Percentiles rank a stretch among this genome's conserved stretches.
Evolutionary conservation across 1,284 basidiomycete genomes (phyloP).

Genomic region (Peniophora sp.): DNA sequence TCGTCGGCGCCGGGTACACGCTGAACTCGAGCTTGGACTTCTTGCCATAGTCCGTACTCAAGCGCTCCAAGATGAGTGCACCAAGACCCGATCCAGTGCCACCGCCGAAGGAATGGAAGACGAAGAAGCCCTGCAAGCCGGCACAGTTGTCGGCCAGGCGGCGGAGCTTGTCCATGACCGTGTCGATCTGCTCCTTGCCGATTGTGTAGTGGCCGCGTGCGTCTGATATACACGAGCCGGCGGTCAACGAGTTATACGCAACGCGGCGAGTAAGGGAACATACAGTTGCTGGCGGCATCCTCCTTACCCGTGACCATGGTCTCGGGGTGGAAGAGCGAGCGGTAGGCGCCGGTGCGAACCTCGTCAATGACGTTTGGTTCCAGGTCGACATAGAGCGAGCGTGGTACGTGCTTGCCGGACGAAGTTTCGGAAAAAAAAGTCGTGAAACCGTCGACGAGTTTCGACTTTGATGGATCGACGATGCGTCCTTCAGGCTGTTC

Average conservation of each 20-base stretch:
- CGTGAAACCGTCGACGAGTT: constrained; percentile 87
- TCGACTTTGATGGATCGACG: constrained; percentile 65
- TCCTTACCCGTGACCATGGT: constrained; percentile 98
- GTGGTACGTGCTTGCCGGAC: constrained; percentile 95
- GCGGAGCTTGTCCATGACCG: constrained; percentile 94
- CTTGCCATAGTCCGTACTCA: constrained; percentile 98
- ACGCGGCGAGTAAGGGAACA: constrained; percentile 20
- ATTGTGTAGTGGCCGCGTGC: constrained; percentile 98
- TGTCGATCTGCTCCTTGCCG: constrained; percentile 91
- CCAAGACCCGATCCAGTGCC: constrained; percentile 99
- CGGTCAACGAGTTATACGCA: not conserved
- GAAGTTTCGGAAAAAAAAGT: constrained; percentile 95
- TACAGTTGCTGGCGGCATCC: constrained; percentile 99
- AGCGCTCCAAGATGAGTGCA: constrained; percentile 92
- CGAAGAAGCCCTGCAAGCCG: constrained; percentile 99
- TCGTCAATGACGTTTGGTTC: constrained; percentile 98
- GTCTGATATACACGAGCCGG: constrained; percentile 57
- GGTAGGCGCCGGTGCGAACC: constrained; percentile 92
- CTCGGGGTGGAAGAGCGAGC: constrained; percentile 98
- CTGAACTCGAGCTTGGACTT: constrained; percentile 99
- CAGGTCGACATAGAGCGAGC: constrained; percentile 95
- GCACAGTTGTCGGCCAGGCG: constrained; percentile 96
- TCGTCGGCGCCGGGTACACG: constrained; percentile 92
- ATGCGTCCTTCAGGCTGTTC: constrained; percentile 86
- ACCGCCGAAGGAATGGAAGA: constrained; percentile 99